Evolutionary conservation across 2,329 filamentous ascomycete genomes (phyloP).

Genomic region (Elsinoe arachidis): DNA sequence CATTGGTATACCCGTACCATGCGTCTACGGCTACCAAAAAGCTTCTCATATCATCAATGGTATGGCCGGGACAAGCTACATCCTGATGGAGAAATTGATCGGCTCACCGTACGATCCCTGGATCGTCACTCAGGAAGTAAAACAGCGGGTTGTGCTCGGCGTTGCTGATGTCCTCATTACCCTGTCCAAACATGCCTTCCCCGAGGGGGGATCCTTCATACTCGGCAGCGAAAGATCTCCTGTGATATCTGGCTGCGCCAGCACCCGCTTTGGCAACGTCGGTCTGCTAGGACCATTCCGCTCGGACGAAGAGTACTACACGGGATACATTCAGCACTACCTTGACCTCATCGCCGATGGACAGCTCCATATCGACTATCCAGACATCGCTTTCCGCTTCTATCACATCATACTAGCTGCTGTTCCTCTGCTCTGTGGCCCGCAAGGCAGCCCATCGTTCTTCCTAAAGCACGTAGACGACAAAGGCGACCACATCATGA

Average conservation of each 20-base stretch:
- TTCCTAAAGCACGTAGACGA: conserved; percentile 43
- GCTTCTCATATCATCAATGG: background rate
- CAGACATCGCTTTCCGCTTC: conserved; percentile 3
- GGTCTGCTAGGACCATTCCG: background rate
- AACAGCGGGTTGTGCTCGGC: background rate
- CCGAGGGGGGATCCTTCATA: background rate
- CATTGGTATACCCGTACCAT: background rate
- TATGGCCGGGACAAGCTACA: background rate
- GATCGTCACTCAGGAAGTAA: no score
- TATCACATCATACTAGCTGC: background rate
- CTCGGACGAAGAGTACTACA: background rate
- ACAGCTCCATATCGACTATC: background rate
- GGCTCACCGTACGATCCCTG: background rate
- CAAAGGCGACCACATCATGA: conserved; percentile 43
- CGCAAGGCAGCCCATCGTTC: background rate
- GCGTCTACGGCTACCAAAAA: background rate
- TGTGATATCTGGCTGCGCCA: background rate
- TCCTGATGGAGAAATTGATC: conserved; percentile 6
- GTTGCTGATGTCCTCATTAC: conserved; percentile 8
- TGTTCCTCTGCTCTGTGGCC: background rate
- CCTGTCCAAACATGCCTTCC: background rate
- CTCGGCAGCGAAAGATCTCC: background rate
- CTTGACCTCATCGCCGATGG: conserved; percentile 6
- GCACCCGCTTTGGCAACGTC: conserved; percentile 5
- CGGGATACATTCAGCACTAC: background rate